A percentile compares a stretch with the other conserved stretches of the same genome.
Conservation (phyloP, 2,329 filamentous ascomycete genomes). For the Aspergillus sp. region DNA sequence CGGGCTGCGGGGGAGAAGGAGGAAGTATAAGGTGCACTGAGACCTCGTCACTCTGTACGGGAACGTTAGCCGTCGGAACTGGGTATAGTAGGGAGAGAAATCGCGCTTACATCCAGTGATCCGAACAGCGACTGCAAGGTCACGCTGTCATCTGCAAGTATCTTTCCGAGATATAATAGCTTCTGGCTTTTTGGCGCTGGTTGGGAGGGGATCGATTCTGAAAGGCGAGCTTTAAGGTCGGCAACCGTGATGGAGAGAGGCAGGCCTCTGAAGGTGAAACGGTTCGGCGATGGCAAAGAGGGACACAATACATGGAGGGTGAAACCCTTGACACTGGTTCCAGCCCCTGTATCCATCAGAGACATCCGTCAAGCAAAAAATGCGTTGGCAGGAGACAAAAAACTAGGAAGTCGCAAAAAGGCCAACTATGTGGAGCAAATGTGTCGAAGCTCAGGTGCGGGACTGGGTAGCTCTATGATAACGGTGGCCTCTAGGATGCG, state of each 20-base stretch:
- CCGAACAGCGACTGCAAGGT: conserved; percentile 53
- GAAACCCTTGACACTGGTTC: conserved; percentile 19
- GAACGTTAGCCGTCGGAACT: conserved; percentile 4
- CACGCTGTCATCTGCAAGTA: conserved; percentile 50
- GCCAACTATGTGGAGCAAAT: conserved; percentile 3
- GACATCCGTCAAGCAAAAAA: background rate
- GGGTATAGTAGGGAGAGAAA: background rate
- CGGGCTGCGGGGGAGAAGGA: conserved; percentile 28
- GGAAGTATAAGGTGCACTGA: conserved; percentile 46
- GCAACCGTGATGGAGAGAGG: conserved; percentile 47
- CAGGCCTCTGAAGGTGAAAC: conserved; percentile 39
- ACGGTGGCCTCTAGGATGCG: conserved; percentile 17
- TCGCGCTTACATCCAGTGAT: conserved; percentile 47
- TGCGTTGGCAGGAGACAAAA: background rate
- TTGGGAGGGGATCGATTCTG: conserved; percentile 48
- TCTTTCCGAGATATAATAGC: conserved; percentile 59
- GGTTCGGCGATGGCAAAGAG: conserved; percentile 36
- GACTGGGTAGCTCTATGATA: conserved; percentile 8
- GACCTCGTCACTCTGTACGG: conserved; percentile 25
- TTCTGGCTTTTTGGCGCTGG: conserved; percentile 52
- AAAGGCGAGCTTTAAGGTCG: conserved; percentile 55
- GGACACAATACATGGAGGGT: conserved; percentile 44
- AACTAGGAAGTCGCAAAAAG: background rate
- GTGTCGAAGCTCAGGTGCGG: background rate
- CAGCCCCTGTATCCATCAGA: background rate